Percentiles rank a stretch among this genome's conserved stretches.
Conservation (phyloP, 768 basidiomycete species). For the Leccinum disarticulatum region DNA sequence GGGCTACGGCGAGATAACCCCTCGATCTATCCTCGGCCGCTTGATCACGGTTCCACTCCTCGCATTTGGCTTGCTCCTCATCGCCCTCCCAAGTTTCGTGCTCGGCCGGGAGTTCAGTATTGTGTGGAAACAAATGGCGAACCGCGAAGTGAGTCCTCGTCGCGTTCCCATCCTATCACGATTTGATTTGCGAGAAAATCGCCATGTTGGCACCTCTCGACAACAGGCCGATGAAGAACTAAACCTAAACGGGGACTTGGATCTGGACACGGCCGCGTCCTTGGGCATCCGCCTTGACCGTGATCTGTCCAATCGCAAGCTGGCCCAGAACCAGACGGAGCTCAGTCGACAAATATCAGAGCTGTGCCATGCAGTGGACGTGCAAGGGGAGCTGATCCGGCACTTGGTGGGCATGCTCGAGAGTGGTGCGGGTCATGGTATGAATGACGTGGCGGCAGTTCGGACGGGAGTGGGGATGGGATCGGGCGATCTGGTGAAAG, state of each 20-base stretch:
- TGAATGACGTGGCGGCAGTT: neutral
- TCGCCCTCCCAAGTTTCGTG: slow-evolving; percentile 90
- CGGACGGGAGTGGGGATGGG: neutral
- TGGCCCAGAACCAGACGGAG: slow-evolving; percentile 66
- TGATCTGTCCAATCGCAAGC: slow-evolving; percentile 58
- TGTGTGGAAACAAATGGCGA: slow-evolving; percentile 84
- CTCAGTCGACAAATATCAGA: slow-evolving; percentile 64
- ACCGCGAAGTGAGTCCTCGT: slow-evolving; percentile 38
- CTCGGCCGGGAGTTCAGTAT: slow-evolving; percentile 88
- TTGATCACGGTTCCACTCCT: slow-evolving; percentile 84
- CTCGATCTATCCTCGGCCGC: slow-evolving; percentile 83
- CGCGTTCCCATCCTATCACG: neutral
- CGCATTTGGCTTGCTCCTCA: slow-evolving; percentile 82
- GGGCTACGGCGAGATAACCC: slow-evolving; percentile 91
- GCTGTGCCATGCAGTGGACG: slow-evolving; percentile 53
- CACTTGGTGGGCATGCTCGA: slow-evolving; percentile 23
- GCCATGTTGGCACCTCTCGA: neutral
- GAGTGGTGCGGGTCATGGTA: neutral
- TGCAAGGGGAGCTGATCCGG: slow-evolving; percentile 53
- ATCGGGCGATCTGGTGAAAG: slow-evolving; percentile 2
- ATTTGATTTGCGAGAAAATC: neutral
- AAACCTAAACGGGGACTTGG: neutral
- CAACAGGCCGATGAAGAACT: slow-evolving; percentile 3
- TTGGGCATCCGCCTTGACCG: slow-evolving; percentile 17
- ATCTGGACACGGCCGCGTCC: slow-evolving; percentile 1